Conservation (phyloP, 805 yeast genomes). For the Candida endomychidarum region DNA sequence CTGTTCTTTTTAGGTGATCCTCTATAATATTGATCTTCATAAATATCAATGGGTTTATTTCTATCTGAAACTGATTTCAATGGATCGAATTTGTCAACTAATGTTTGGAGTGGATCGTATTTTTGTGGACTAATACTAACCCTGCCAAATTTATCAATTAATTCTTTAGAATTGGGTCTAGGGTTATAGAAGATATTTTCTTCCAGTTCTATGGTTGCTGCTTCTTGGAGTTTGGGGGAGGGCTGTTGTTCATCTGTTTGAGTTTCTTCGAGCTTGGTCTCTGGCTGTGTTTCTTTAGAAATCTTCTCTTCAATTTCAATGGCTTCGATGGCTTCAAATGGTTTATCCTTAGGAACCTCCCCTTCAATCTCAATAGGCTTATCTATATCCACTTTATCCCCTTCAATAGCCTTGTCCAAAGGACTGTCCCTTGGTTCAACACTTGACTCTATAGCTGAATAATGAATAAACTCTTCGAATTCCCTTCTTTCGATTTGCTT, state of each 20-base stretch:
- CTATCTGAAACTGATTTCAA: conserved; percentile 32
- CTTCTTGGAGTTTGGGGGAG: too few species aligned
- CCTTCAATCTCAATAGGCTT: not conserved
- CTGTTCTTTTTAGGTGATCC: conserved; percentile 33
- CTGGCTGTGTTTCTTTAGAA: too few species aligned
- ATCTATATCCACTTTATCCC: not conserved
- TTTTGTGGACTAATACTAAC: conserved; percentile 25
- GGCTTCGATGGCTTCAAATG: not conserved
- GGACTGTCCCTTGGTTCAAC: not conserved
- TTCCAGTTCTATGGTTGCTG: not conserved
- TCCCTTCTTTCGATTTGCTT: not conserved
- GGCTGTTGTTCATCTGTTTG: too few species aligned
- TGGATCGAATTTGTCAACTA: conserved; percentile 45
- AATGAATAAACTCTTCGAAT: not conserved
- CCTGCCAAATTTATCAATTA: conserved; percentile 28
- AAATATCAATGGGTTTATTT: conserved; percentile 39
- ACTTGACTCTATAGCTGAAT: conserved; percentile 5
- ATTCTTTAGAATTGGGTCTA: conserved; percentile 6
- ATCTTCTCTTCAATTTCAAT: not conserved
- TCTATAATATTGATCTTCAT: conserved; percentile 34
- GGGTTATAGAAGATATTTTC: conserved; percentile 4
- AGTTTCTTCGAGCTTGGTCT: too few species aligned
- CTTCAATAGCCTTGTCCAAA: not conserved
- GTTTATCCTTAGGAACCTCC: not conserved
- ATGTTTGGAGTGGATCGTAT: conserved; percentile 27